Base-by-base conservation (phyloP, 306 rosid genomes). In the Senna tora region DNA sequence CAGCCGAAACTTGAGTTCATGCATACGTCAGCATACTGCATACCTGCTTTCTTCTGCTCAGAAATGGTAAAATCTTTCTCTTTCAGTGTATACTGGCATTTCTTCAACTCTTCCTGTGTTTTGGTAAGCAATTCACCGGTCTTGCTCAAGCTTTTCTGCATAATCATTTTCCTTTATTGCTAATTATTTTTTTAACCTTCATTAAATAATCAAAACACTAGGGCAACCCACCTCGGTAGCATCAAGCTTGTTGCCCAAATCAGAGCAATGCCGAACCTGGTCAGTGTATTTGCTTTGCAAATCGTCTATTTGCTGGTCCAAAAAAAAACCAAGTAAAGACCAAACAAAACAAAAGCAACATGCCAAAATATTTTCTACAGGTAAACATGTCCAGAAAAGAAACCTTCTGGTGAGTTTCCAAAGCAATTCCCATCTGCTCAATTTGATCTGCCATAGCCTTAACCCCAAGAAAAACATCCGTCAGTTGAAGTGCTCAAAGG, bases 381-480 rank as follows among this genome's bases (percentile, higher is more conserved):
- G 11, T 53, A 22, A 14, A 2, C 65, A 25, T 19, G 6, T 20
- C 4, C 50, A 12, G 70, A 34, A 20, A 45, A 70, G n/a, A 71
- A 72, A 95, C 99, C 97, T 91, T 95, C 67, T 91, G 97, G 53
- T 95, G 80, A 50, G 69, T 76, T 78, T 91, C 99, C 60, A 86
- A 46, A 38, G 81, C 73, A 42, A 84, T 13, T 43, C 96, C 92
- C 96, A 91, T 89, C 75, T 91, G 95, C 83, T 95, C 97, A 80
- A 95, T 89, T 82, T 95, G 97, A 36, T 95, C 97, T 25, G 90
- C 79, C 99, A 89, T 89, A 25, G 96, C 91, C 97, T 95, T 95
- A 51, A 21, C 75, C 60, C 79, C 58, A 7, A 36, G 39, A 50
- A 69, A 74, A 74, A 5, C 9, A n/a, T 21, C 17, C 15, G 58